Conservation (phyloP, 768 basidiomycete genomes). For the Rhodosporidiobolus odoratus region DNA sequence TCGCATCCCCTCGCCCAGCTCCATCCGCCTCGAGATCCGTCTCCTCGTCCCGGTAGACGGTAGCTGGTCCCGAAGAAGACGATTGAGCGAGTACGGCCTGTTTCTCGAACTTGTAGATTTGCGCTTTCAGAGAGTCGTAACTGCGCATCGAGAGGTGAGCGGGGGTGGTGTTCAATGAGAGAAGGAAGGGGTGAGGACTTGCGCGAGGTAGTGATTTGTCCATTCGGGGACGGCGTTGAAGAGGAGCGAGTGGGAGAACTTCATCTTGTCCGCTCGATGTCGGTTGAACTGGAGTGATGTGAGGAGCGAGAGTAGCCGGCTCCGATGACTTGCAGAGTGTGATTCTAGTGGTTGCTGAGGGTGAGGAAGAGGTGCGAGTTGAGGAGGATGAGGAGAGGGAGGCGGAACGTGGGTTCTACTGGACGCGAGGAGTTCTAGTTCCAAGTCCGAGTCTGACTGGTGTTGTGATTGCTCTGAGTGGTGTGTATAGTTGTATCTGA, state of each 20-base stretch:
- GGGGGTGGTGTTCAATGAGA: not conserved
- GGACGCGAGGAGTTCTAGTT: no score
- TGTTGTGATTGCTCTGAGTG: no score
- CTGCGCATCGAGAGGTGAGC: constrained; percentile 47
- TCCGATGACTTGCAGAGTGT: no score
- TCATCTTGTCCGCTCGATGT: constrained; percentile 27
- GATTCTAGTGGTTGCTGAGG: no score
- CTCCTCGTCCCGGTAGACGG: constrained; percentile 56
- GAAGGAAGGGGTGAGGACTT: constrained; percentile 44
- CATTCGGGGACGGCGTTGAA: constrained; percentile 88
- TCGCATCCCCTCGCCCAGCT: constrained; percentile 1
- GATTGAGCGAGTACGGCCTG: constrained; percentile 53
- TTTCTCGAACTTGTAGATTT: constrained; percentile 79
- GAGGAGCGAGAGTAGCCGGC: not conserved
- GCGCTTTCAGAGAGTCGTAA: constrained; percentile 61
- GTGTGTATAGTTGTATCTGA: no score
- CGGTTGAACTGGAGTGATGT: not conserved
- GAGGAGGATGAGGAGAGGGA: no score
- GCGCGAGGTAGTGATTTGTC: constrained; percentile 90
- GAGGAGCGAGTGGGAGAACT: constrained; percentile 58
- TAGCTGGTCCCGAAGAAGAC: constrained; percentile 28
- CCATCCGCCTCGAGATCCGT: constrained; percentile 55
- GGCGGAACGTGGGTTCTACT: no score
- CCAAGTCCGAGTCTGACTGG: no score
- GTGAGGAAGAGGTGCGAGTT: no score